Percentiles rank a stretch among this genome's conserved stretches.
Evolutionary conservation across 805 yeast genomes (phyloP).

Genomic region (Ogataea nitratoaversa): DNA sequence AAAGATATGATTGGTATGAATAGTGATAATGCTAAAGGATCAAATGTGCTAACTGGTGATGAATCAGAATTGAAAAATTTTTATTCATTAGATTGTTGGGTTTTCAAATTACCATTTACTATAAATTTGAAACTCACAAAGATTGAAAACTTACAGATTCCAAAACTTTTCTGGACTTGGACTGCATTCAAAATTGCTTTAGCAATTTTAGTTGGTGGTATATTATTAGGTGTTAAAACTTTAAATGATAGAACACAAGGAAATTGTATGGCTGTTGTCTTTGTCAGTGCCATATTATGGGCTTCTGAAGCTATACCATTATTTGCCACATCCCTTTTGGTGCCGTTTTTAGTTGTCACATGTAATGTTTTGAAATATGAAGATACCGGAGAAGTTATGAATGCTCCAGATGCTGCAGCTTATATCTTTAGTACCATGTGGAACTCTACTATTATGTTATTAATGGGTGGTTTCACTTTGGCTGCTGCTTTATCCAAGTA

Average conservation of each 20-base stretch:
- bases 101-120: slow-evolving; percentile 18
- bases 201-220: slow-evolving; percentile 47
- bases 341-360: slow-evolving; percentile 43
- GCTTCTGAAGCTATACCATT: slow-evolving; percentile 50
- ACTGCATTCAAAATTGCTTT: slow-evolving; percentile 46
- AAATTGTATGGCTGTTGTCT: slow-evolving; percentile 63
- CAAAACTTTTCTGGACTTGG: slow-evolving; percentile 43
- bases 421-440: slow-evolving; percentile 48
- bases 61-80: slow-evolving; percentile 29
- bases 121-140: slow-evolving; percentile 15
- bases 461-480: slow-evolving; percentile 51
- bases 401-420: slow-evolving; percentile 37
- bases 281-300: slow-evolving; percentile 49
- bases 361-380: slow-evolving; percentile 46
- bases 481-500: slow-evolving; percentile 54
- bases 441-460: slow-evolving; percentile 48
- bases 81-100: slow-evolving; percentile 28
- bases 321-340: slow-evolving; percentile 44
- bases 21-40: slow-evolving; percentile 25
- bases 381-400: slow-evolving; percentile 41
- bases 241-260: slow-evolving; percentile 57
- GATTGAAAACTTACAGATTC: slow-evolving; percentile 35
- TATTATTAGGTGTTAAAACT: slow-evolving; percentile 55
- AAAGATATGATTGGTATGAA: slow-evolving; percentile 51
- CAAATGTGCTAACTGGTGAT: slow-evolving; percentile 34